These are phyloP conservation scores for Ogataea naganishii DNA, from an alignment of 805 yeast genomes.

Conservation along the genomic window DNA sequence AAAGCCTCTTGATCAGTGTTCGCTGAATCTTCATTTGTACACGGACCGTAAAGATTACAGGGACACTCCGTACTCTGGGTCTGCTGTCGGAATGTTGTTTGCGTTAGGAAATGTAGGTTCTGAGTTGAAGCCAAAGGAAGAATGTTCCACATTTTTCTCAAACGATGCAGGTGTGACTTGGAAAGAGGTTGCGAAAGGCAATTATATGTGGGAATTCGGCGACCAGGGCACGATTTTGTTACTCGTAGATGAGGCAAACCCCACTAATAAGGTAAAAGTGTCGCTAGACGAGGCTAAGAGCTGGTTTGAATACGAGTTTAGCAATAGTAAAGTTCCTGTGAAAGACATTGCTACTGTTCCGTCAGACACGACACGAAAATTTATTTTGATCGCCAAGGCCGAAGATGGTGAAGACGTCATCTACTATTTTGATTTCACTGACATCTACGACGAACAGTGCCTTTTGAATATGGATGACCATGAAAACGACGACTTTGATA, in stretches of 20 bases:
- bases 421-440: constrained; percentile 50
- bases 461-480: constrained; percentile 33
- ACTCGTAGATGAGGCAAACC: constrained; percentile 48
- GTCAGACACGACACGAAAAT: constrained; percentile 77
- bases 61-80: constrained; percentile 79
- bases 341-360: constrained; percentile 85
- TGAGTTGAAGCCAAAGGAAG: constrained; percentile 31
- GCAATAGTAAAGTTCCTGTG: constrained; percentile 45
- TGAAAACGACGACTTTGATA: constrained; percentile 46
- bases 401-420: constrained; percentile 22
- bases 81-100: constrained; percentile 82
- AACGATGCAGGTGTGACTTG: constrained; percentile 90
- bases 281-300: constrained; percentile 74
- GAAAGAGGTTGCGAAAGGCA: constrained; percentile 69
- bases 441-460: constrained; percentile 47
- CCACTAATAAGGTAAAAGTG: constrained; percentile 51
- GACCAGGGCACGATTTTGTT: constrained; percentile 88
- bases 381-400: constrained; percentile 53
- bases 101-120: constrained; percentile 94
- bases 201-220: constrained; percentile 90
- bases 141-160: constrained; percentile 66
- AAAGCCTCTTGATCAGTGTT: constrained; percentile 48
- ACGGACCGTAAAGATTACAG: constrained; percentile 80
- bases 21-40: constrained; percentile 81
- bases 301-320: constrained; percentile 63